Conservation (phyloP, 2,329 filamentous ascomycete species). For the Davidsoniella australis region DNA sequence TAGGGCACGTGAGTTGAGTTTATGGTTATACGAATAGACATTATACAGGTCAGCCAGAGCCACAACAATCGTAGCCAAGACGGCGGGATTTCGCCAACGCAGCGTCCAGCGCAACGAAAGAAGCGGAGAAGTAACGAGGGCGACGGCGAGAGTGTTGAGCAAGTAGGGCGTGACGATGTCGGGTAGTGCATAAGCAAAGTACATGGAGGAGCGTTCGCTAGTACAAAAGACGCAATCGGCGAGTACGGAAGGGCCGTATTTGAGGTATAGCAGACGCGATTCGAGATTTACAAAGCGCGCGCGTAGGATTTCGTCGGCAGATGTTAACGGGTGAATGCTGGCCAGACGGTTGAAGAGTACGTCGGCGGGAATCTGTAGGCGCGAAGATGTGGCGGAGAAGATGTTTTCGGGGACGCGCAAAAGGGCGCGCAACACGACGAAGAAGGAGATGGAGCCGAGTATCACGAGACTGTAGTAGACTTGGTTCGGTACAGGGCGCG, state of each 20-base stretch:
- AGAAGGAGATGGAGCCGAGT: conserved; percentile 32
- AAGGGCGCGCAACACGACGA: conserved; percentile 41
- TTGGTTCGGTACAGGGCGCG: conserved; percentile 36
- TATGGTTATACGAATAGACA: conserved; percentile 46
- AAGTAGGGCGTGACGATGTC: conserved; percentile 62
- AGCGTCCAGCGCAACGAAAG: conserved; percentile 46
- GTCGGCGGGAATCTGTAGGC: conserved; percentile 70
- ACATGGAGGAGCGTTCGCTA: conserved; percentile 49
- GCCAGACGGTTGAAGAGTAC: conserved; percentile 66
- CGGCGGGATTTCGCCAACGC: conserved; percentile 55
- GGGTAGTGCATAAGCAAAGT: conserved; percentile 67
- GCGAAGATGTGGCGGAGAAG: conserved; percentile 60
- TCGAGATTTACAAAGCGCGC: conserved; percentile 52
- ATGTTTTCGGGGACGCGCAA: conserved; percentile 64
- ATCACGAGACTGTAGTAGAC: conserved; percentile 42
- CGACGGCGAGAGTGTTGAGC: conserved; percentile 54
- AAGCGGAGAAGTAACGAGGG: conserved; percentile 52
- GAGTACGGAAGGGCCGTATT: conserved; percentile 61
- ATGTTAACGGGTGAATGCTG: conserved; percentile 38
- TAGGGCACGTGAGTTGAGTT: conserved; percentile 43
- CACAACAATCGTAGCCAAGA: conserved; percentile 41
- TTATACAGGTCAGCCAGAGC: conserved; percentile 49
- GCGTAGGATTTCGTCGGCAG: conserved; percentile 46
- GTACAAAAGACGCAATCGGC: conserved; percentile 69
- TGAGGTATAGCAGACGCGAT: conserved; percentile 64